These are phyloP conservation scores for Zygoascus biomembranicola DNA, from an alignment of 805 yeast genomes.

Conservation along the genomic window DNA sequence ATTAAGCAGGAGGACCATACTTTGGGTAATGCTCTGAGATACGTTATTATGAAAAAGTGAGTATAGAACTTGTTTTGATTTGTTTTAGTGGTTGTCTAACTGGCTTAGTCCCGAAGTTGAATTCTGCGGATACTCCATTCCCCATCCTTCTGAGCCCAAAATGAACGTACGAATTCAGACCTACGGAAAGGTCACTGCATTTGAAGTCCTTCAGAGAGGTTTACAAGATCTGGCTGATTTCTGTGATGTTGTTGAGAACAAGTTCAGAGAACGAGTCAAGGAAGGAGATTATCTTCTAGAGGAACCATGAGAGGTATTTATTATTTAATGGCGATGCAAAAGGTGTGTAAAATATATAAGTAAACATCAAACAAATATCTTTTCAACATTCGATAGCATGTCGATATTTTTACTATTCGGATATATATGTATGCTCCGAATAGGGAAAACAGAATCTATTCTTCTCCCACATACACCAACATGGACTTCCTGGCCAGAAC, in stretches of 20 bases:
- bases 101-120: conserved; percentile 72
- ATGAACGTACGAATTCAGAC: conserved; percentile 91
- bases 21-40: conserved; percentile 86
- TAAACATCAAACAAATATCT: too few species aligned
- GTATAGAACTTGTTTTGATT: conserved; percentile 1
- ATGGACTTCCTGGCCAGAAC: conserved; percentile 29
- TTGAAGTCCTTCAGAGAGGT: conserved; percentile 89
- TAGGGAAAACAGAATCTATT: too few species aligned
- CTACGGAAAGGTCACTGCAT: conserved; percentile 74
- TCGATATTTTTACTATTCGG: too few species aligned
- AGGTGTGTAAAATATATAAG: background rate
- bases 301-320: conserved; percentile 9
- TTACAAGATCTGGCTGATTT: conserved; percentile 73
- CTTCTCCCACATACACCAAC: background rate
- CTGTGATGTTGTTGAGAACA: conserved; percentile 76
- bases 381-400: too few species aligned
- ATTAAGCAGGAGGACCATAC: conserved; percentile 94
- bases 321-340: background rate
- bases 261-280: conserved; percentile 60
- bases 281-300: conserved; percentile 37
- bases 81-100: conserved; percentile 3
- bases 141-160: conserved; percentile 92
- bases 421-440: too few species aligned
- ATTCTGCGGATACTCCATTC: conserved; percentile 96
- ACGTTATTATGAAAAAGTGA: conserved; percentile 84